phyloP scores from a whole-genome alignment of 495 filamentous ascomycete genomes.

The Tuber umbilicatum region DNA sequence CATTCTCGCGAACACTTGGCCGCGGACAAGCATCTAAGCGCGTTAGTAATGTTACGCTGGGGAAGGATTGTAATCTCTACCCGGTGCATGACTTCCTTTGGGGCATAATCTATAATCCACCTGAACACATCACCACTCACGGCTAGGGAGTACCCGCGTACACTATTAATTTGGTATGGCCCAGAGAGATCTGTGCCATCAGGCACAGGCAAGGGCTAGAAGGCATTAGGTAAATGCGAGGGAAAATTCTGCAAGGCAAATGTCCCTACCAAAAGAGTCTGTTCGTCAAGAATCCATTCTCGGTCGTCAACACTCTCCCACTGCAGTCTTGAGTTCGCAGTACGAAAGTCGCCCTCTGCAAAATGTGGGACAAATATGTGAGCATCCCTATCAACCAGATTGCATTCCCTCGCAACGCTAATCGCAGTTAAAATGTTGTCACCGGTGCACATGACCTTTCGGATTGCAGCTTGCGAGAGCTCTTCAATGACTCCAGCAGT shows the following conservation, averaged over 20 bases:
- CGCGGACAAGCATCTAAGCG: conserved; percentile 71
- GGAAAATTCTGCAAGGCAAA: conserved; percentile 43
- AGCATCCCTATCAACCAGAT: conserved; percentile 68
- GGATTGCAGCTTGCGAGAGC: conserved; percentile 76
- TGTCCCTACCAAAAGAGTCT: conserved; percentile 49
- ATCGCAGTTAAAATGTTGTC: conserved; percentile 98
- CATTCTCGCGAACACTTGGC: conserved; percentile 97
- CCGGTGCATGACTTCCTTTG: conserved; percentile 63
- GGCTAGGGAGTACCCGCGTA: conserved; percentile 78
- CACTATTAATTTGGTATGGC: conserved; percentile 70
- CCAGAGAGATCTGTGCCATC: conserved; percentile 69
- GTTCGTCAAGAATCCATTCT: conserved; percentile 64
- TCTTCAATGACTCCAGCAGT: conserved; percentile 73
- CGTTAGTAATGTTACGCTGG: conserved; percentile 27
- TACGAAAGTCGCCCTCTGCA: conserved; percentile 61
- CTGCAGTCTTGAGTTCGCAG: conserved; percentile 60
- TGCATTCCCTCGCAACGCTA: conserved; percentile 90
- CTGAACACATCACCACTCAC: conserved; percentile 90
- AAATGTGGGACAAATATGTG: conserved; percentile 93
- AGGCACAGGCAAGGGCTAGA: conserved; percentile 62
- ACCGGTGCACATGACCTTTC: conserved; percentile 93
- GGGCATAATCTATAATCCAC: conserved; percentile 89
- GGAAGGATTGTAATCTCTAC: conserved; percentile 44
- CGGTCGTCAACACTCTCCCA: conserved; percentile 94
- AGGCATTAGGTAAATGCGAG: conserved; percentile 32